A percentile compares a stretch with the other conserved stretches of the same genome.
Conservation (phyloP, 345 rosid genomes). For the Acer yangbiense region DNA sequence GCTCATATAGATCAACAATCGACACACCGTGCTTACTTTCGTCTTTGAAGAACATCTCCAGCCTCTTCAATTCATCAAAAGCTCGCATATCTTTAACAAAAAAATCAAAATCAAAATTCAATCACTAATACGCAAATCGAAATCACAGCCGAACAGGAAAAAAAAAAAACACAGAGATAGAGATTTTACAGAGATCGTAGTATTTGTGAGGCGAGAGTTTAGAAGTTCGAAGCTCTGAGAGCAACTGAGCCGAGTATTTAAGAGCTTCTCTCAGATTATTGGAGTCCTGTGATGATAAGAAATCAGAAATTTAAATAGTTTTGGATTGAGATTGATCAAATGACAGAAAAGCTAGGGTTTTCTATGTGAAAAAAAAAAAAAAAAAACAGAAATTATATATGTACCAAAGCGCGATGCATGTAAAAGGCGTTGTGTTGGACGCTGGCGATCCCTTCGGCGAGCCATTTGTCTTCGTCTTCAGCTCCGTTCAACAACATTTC, state of each 20-base stretch:
- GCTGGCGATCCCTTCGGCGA: slow-evolving; percentile 94
- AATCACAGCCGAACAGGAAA: background rate
- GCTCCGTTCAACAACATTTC: slow-evolving; percentile 51
- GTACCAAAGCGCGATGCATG: slow-evolving; percentile 91
- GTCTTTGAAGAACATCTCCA: slow-evolving; percentile 86
- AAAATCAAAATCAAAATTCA: background rate
- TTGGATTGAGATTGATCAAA: background rate
- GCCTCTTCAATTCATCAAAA: slow-evolving; percentile 79
- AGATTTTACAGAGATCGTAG: slow-evolving; percentile 72
- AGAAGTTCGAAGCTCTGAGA: slow-evolving; percentile 91
- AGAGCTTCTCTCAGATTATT: slow-evolving; percentile 86
- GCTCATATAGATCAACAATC: slow-evolving; percentile 77
- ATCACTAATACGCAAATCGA: slow-evolving; percentile 19
- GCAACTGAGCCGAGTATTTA: slow-evolving; percentile 87
- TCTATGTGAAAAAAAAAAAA: too few species aligned
- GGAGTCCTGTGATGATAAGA: slow-evolving; percentile 52
- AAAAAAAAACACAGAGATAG: slow-evolving; percentile 10
- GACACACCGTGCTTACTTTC: slow-evolving; percentile 80
- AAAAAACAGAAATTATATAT: background rate
- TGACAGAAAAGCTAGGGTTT: slow-evolving; percentile 4
- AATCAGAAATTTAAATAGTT: background rate
- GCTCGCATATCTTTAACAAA: slow-evolving; percentile 70
- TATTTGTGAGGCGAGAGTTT: slow-evolving; percentile 91
- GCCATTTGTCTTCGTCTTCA: slow-evolving; percentile 94
- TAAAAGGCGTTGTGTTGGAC: slow-evolving; percentile 87